These are phyloP conservation scores for Diutina scorzettiae DNA, from an alignment of 1,139 yeast species.

Conservation along the genomic window DNA sequence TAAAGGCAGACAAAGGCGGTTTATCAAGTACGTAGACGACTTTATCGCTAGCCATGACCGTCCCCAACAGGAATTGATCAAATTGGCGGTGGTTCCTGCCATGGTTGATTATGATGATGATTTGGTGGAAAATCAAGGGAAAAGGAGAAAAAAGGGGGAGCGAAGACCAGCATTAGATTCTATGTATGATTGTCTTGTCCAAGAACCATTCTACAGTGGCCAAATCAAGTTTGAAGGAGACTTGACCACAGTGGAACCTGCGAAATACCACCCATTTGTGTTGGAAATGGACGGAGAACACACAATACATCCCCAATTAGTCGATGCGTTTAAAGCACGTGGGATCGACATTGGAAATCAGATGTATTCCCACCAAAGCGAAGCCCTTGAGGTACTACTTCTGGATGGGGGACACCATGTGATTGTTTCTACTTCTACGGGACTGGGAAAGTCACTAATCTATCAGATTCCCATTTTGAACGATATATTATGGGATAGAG, in stretches of 20 bases:
- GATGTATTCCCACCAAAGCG: constrained; percentile 72
- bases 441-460: constrained; percentile 88
- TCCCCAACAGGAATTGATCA: constrained; percentile 28
- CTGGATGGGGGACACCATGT: constrained; percentile 36
- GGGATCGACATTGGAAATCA: constrained; percentile 29
- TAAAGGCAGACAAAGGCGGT: constrained; percentile 42
- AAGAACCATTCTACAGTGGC: constrained; percentile 36
- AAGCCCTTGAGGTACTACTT: constrained; percentile 51
- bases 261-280: constrained; percentile 12
- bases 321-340: constrained; percentile 35
- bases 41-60: constrained; percentile 25
- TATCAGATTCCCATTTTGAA: constrained; percentile 79
- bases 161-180: constrained; percentile 16
- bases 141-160: constrained; percentile 9
- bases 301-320: constrained; percentile 30
- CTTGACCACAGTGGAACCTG: constrained; percentile 13
- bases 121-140: constrained; percentile 24
- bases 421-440: constrained; percentile 83
- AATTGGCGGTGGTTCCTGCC: constrained; percentile 12
- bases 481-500: constrained; percentile 34
- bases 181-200: constrained; percentile 36
- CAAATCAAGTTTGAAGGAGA: constrained; percentile 41
- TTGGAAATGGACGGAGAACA: constrained; percentile 18
- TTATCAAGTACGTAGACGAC: constrained; percentile 27
- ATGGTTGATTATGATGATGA: constrained; percentile 16